A percentile compares a stretch with the other conserved stretches of the same genome.
Conservation (phyloP, 352 stramenopile species). For the Phytophthora cajani region DNA sequence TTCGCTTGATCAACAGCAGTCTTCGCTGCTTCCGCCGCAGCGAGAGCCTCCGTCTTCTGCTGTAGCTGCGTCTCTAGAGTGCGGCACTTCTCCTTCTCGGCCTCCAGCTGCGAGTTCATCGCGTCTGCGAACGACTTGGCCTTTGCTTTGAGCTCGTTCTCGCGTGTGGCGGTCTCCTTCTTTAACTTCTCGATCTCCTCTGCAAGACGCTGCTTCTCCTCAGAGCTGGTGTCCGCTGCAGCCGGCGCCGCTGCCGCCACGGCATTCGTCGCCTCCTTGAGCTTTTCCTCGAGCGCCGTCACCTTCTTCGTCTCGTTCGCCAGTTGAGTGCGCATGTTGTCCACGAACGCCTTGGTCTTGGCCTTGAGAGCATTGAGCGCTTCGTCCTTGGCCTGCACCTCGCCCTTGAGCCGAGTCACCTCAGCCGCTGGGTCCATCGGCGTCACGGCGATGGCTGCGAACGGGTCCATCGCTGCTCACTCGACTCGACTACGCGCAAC, state of each 20-base stretch:
- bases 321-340: slow-evolving; percentile 77
- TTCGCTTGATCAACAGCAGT: slow-evolving; percentile 19
- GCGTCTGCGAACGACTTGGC: slow-evolving; percentile 74
- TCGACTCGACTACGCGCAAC: background rate
- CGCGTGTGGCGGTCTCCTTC: slow-evolving; percentile 54
- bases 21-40: slow-evolving; percentile 30
- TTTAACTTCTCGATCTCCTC: slow-evolving; percentile 52
- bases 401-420: slow-evolving; percentile 59
- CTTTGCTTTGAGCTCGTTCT: slow-evolving; percentile 72
- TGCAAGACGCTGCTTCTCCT: slow-evolving; percentile 20
- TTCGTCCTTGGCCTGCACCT: slow-evolving; percentile 78
- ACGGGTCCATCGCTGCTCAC: slow-evolving; percentile 26
- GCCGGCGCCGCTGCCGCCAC: background rate
- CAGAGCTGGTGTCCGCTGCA: slow-evolving; percentile 5
- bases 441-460: background rate
- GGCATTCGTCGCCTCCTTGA: slow-evolving; percentile 29
- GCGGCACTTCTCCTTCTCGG: slow-evolving; percentile 62
- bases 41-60: slow-evolving; percentile 46
- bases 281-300: slow-evolving; percentile 55
- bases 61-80: slow-evolving; percentile 61
- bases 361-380: slow-evolving; percentile 83
- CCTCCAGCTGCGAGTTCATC: slow-evolving; percentile 70
- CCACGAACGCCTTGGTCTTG: slow-evolving; percentile 86
- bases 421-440: slow-evolving; percentile 48
- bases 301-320: slow-evolving; percentile 74